Evolutionary conservation across 257 asterid species (phyloP), one percentile per base, ranked within the genome.

Genomic region (Anisodus acutangulus): DNA sequence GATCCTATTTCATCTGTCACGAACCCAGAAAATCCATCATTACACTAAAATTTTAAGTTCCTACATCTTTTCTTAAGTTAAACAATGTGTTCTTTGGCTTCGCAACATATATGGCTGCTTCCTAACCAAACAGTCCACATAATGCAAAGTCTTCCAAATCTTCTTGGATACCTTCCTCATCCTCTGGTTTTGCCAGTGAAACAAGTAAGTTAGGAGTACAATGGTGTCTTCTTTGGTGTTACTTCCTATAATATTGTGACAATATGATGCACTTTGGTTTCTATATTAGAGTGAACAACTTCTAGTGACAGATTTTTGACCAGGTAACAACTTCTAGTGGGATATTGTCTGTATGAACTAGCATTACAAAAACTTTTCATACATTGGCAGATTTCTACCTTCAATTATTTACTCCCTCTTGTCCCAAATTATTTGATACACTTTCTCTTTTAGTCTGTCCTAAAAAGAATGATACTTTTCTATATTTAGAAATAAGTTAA

Each of bases 121-220:
- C 4, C 71, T 19, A 35, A 67, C 22, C 76, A 67, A 67, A 3
- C 37, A 67, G 76, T 6, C 26, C 13, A 68, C 13, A 68, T 15
- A 68, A 68, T 68, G 26, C 76, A 12, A 37, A 16, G 49, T 68
- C 51, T 68, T 68, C 22, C 49, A 67, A 15, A 13, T 37, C 15
- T 37, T 67, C n/a, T 7, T 67, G 6, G 6, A 37, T 67, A 22
- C 26, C 26, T 22, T 22, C 26, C 26, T 22, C 51, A 68, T 68
- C 26, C 51, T 37, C 51, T 15, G 76, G 76, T 68, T 37, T 68
- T 37, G 22, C 76, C 1, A 8, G 55, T 7, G 55, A 9, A 49
- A 8, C 55, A 49, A 49, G 55, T 49, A 49, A 90, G 95, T 60
- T 58, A 64, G 16, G 69, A 47, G 8, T 13, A 4, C 72, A 39